Percentiles rank a stretch among this genome's conserved stretches.
Conservation (phyloP, 176 grass and related monocot species). For the Oryza rufipogon region DNA sequence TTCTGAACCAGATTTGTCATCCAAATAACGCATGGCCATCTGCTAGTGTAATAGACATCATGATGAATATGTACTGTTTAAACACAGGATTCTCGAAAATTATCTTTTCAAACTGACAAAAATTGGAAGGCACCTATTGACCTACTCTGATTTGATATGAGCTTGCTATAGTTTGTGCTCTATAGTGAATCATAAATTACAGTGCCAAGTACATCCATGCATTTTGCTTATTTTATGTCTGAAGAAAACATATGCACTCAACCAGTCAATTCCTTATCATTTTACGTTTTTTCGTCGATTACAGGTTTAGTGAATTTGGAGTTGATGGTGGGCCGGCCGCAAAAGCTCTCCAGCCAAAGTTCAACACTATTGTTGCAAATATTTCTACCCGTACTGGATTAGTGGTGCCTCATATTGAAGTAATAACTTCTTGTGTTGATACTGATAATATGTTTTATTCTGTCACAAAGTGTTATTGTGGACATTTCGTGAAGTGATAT, state of each 20-base stretch:
- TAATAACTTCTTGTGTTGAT: constrained; percentile 13
- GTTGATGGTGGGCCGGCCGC: constrained; percentile 80
- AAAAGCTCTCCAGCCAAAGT: constrained; percentile 66
- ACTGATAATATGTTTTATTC: neutral
- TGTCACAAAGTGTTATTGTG: neutral
- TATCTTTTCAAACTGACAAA: neutral
- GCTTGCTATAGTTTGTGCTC: neutral
- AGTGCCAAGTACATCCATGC: neutral
- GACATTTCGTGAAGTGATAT: neutral
- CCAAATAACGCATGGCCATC: neutral
- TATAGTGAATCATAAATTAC: neutral
- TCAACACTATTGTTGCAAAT: constrained; percentile 53
- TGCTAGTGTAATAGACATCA: neutral
- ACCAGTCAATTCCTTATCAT: no score
- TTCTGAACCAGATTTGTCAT: neutral
- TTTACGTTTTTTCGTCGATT: neutral
- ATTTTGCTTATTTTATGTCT: neutral
- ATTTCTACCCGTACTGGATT: constrained; percentile 57
- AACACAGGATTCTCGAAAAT: neutral
- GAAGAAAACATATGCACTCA: neutral
- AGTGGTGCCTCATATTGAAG: constrained; percentile 62
- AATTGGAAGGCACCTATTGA: neutral
- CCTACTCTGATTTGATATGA: neutral
- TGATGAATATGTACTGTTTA: neutral
- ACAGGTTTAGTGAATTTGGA: constrained; percentile 61